Base-by-base conservation (phyloP, 2,329 filamentous ascomycete genomes). In the Nemania diffusa region DNA sequence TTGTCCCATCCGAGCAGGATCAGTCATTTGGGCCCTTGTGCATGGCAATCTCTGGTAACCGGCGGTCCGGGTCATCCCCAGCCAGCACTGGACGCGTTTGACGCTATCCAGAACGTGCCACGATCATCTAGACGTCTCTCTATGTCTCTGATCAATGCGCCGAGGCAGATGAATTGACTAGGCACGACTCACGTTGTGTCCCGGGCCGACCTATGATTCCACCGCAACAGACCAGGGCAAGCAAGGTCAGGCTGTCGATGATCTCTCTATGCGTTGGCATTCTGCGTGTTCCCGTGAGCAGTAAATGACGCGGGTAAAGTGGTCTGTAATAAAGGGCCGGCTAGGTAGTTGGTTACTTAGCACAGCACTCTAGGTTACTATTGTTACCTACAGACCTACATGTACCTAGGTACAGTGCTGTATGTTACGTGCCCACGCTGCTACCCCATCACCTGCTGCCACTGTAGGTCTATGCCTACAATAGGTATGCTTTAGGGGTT, bases 161-260 rank as follows among this genome's bases (percentile, higher is more conserved):
- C 46, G 46, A 69, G 51, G 32, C 40, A 53, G 40, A 57, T 37
- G 50, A 20, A 32, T 48, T 63, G 46, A 53, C 59, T 52, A 70
- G 60, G 53, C 60, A 57, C 48, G 51, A 61, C 44, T 52, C 53
- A 62, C 51, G 65, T 55, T 57, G 59, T 66, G 62, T 62, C 50
- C 67, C 59, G 57, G 62, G 34, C 56, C 59, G 66, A 57, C 57
- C 32, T 65, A 51, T 59, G 65, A 68, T 57, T 57, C 42, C 61
- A 64, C 42, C 56, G 48, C 62, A 29, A 37, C 46, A 22, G 51
- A 51, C 26, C 50, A 66, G 65, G 59, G 64, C 57, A 27, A 59
- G 57, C 57, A 57, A 70, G 67, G 69, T 70, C 69, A 69, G 67
- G 67, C 64, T 57, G 64, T 63, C 51, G 64, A 68, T 71, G 67